These are phyloP conservation scores for Pittosporum tobira DNA, from an alignment of 129 eudicot genomes.

Conservation along the genomic window DNA sequence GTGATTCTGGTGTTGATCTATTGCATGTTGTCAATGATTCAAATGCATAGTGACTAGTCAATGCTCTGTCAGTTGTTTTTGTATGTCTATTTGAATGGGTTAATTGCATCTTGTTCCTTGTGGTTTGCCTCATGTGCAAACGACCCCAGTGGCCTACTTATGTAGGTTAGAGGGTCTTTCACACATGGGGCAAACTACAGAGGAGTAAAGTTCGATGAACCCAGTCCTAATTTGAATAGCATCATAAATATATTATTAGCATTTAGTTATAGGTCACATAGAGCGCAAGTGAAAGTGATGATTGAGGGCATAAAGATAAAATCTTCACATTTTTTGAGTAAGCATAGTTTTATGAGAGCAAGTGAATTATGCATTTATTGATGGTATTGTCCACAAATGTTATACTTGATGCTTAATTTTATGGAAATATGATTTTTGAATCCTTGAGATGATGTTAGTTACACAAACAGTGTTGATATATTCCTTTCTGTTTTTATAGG, in stretches of 20 bases:
- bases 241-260: no score
- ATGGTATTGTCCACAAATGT: background rate
- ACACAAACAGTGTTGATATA: background rate
- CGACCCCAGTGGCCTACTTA: background rate
- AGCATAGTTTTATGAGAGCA: no score
- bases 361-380: no score
- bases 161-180: no score
- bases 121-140: background rate
- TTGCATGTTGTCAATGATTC: background rate
- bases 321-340: background rate
- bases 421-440: background rate
- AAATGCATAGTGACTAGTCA: background rate
- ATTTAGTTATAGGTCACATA: no score
- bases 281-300: no score
- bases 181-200: no score
- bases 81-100: background rate
- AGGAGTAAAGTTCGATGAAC: no score
- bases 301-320: no score
- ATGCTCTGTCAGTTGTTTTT: background rate
- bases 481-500: conserved; percentile 23
- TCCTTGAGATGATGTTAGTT: background rate
- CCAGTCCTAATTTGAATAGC: no score
- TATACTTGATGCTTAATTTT: no score
- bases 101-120: background rate
- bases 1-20: background rate